phyloP scores from a whole-genome alignment of 2,329 filamentous ascomycete species.

The Alternaria atra region DNA sequence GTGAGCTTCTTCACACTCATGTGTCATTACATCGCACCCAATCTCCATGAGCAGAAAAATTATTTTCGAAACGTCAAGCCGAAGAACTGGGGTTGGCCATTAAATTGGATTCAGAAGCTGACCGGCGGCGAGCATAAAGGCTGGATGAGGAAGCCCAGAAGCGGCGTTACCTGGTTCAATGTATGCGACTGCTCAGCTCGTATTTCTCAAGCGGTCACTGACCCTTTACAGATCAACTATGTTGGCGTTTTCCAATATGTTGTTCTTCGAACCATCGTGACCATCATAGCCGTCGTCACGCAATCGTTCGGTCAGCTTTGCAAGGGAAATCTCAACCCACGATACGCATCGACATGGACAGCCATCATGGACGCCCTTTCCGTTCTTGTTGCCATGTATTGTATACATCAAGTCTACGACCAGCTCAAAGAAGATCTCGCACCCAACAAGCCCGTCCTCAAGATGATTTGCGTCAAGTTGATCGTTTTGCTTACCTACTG shows the following conservation, averaged over 20 bases:
- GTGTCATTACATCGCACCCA: slow-evolving; percentile 81
- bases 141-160: slow-evolving; percentile 76
- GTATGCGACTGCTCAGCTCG: slow-evolving; percentile 48
- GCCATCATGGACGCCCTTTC: slow-evolving; percentile 74
- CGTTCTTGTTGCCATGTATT: slow-evolving; percentile 87
- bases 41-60: slow-evolving; percentile 80
- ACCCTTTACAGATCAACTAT: slow-evolving; percentile 70
- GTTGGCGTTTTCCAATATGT: slow-evolving; percentile 86
- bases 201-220: slow-evolving; percentile 27
- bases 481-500: slow-evolving; percentile 93
- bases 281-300: slow-evolving; percentile 76
- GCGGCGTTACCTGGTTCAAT: slow-evolving; percentile 90
- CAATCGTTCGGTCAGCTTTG: slow-evolving; percentile 78
- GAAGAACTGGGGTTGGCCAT: slow-evolving; percentile 77
- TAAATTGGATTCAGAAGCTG: slow-evolving; percentile 75
- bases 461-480: slow-evolving; percentile 86
- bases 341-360: slow-evolving; percentile 87
- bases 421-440: slow-evolving; percentile 75
- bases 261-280: slow-evolving; percentile 81
- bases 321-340: slow-evolving; percentile 77
- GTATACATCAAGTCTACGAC: slow-evolving; percentile 84
- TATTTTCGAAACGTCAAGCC: slow-evolving; percentile 77
- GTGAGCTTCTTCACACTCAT: slow-evolving; percentile 85
- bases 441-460: slow-evolving; percentile 77
- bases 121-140: slow-evolving; percentile 73